Base-by-base conservation (phyloP, 352 stramenopile species). In the Globisporangium spinosum region DNA sequence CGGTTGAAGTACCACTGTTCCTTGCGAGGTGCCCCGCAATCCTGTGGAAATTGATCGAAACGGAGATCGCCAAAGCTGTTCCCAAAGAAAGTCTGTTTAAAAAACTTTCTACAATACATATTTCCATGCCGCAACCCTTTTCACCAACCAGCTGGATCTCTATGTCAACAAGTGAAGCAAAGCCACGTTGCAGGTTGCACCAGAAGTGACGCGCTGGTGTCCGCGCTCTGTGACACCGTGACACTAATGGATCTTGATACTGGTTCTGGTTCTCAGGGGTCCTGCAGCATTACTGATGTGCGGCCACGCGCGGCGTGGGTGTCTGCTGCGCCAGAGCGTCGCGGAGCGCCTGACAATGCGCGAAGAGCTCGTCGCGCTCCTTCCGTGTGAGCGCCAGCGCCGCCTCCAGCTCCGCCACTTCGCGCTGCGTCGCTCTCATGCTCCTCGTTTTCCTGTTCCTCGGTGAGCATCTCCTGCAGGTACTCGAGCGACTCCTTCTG, bases 311-410 rank as follows among this genome's bases (percentile, higher is more conserved):
- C 27, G 56, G 56, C n/a, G 56, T 62, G 10, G n/a, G 32, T 1
- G 32, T 3, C 29, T 61, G 68, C 22, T 56, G 58, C 27, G 65
- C 74, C n/a, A 90, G 64, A 23, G 89, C 82, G 35, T 85, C 72
- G 1, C 80, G 78, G 8, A 90, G 69, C 54, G 73, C 63, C 56
- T 91, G 81, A 49, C 83, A 91, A 58, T 89, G 83, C 59, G 61
- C 59, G 54, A 89, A 89, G 43, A 90, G 76, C 47, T 87, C 78
- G 45, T 91, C 83, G 61, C 83, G 73, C 64, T 90, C 82, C n/a
- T 64, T 70, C 27, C 73, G 71, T 2, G 81, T 86, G 45, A 60
- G 66, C 29, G 68, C 70, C 1, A 91, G 68, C 9, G 71, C 69
- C 1, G 40, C 23, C 20, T 81, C 67, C 20, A 78, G 45, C 12